phyloP scores from a whole-genome alignment of 768 basidiomycete genomes.

The Heimioporus sp. region DNA sequence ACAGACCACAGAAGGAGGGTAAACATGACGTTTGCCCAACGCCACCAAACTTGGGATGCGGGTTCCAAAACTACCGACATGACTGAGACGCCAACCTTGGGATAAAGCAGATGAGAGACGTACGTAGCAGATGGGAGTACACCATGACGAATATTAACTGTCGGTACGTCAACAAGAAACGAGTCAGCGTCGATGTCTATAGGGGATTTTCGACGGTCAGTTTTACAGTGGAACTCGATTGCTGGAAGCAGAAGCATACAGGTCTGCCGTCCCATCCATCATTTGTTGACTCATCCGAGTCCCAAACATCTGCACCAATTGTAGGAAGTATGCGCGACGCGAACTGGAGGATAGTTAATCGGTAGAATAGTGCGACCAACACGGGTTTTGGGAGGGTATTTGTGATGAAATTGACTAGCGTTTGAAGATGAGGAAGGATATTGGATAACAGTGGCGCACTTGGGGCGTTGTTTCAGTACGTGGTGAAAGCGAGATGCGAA shows the following conservation, averaged over 20 bases:
- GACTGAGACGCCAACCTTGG: background rate
- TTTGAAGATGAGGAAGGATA: conserved; percentile 77
- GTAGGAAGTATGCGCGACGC: conserved; percentile 83
- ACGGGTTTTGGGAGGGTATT: conserved; percentile 87
- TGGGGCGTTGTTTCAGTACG: conserved; percentile 8
- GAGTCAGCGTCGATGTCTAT: conserved; percentile 75
- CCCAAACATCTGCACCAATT: conserved; percentile 81
- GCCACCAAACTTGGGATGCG: conserved; percentile 92
- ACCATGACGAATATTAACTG: conserved; percentile 85
- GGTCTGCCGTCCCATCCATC: conserved; percentile 71
- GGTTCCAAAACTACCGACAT: conserved; percentile 69
- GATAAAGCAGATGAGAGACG: conserved; percentile 28
- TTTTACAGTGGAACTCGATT: background rate
- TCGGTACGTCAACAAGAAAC: conserved; percentile 74
- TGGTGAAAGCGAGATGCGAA: background rate
- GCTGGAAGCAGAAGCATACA: conserved; percentile 35
- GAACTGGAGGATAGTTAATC: conserved; percentile 75
- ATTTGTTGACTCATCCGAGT: conserved; percentile 59
- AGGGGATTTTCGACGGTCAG: conserved; percentile 9
- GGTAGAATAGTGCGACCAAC: conserved; percentile 74
- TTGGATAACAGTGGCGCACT: conserved; percentile 78
- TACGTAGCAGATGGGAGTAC: conserved; percentile 82
- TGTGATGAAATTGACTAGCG: conserved; percentile 75
- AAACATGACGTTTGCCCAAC: conserved; percentile 89
- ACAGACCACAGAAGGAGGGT: conserved; percentile 81